A percentile compares a stretch with the other conserved stretches of the same genome.
Conservation (phyloP, 2,329 filamentous ascomycete genomes). For the Helotiales sp. region DNA sequence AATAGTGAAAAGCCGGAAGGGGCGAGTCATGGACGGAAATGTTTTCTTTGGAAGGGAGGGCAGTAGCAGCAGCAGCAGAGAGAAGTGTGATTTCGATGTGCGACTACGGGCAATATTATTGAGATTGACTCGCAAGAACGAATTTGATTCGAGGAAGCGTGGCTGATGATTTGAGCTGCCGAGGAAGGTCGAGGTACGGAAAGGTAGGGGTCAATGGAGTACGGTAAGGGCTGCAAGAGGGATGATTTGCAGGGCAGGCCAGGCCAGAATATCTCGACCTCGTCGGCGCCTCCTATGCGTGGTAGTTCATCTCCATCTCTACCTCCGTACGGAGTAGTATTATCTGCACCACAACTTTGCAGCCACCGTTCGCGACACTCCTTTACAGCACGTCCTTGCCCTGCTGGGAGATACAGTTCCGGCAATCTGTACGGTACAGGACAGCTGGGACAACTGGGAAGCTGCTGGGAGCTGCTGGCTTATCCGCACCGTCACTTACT, state of each 20-base stretch:
- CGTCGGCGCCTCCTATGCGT: background rate
- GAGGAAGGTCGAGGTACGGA: background rate
- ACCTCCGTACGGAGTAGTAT: background rate
- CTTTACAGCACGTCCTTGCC: background rate
- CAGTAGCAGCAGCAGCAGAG: too few relatives aligned
- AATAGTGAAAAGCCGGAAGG: background rate
- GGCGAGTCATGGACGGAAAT: constrained; percentile 1
- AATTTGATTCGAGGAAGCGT: background rate
- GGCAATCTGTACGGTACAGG: too few relatives aligned
- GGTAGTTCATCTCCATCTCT: background rate
- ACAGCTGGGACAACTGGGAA: too few relatives aligned
- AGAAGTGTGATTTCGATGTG: too few relatives aligned
- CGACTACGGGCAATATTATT: constrained; percentile 3
- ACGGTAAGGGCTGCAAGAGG: too few relatives aligned
- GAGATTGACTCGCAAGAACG: background rate
- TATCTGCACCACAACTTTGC: background rate
- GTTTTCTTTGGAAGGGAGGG: background rate
- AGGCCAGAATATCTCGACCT: constrained; percentile 3
- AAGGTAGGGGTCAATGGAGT: background rate
- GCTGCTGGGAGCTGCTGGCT: background rate
- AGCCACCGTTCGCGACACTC: background rate
- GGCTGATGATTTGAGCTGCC: constrained; percentile 1
- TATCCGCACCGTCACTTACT: background rate
- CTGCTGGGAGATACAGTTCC: too few relatives aligned
- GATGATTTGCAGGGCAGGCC: constrained; percentile 12